A percentile compares a stretch with the other conserved stretches of the same genome.
Conservation (phyloP, 257 asterid genomes). For the Solanum chiquidenum region DNA sequence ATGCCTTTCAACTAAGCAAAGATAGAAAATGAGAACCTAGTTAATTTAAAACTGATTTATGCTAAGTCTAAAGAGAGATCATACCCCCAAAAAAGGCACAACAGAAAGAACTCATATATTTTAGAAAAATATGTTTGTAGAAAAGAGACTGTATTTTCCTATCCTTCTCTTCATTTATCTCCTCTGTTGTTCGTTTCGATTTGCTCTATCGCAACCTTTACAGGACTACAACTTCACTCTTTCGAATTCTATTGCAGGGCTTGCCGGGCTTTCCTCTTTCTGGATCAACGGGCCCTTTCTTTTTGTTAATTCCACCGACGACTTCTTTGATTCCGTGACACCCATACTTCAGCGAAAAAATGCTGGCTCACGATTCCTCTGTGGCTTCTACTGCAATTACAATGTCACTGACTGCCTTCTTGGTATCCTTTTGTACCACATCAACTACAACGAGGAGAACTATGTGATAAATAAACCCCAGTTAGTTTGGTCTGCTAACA, state of each 20-base stretch:
- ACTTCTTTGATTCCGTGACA: background rate
- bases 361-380: background rate
- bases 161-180: background rate
- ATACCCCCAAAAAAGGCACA: background rate
- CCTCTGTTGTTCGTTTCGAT: background rate
- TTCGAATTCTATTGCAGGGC: background rate
- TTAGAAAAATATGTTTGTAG: background rate
- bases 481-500: constrained; percentile 2
- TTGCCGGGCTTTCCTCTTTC: background rate
- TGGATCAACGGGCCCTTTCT: background rate
- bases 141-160: background rate
- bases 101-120: background rate
- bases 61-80: no score
- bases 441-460: background rate
- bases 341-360: background rate
- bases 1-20: background rate
- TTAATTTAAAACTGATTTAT: background rate
- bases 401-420: background rate
- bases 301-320: background rate
- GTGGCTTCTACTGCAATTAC: background rate
- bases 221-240: no score
- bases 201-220: background rate
- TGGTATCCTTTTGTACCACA: background rate
- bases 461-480: background rate
- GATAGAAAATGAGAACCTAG: no score